Percentiles rank a stretch among this genome's conserved stretches.
Conservation (phyloP, 2,329 filamentous ascomycete species). For the Xylaria arbuscula region DNA sequence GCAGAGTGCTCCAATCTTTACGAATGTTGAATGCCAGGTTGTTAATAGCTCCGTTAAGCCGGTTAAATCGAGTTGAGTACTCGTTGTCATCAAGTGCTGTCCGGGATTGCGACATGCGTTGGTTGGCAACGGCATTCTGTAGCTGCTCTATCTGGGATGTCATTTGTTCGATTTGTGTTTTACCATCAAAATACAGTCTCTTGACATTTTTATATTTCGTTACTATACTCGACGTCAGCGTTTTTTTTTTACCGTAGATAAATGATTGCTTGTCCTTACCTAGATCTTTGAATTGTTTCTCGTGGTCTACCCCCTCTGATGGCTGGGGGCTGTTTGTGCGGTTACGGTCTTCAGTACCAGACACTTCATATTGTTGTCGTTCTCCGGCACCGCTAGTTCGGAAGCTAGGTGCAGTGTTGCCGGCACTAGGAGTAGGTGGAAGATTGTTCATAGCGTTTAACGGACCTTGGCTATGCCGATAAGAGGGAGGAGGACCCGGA, state of each 20-base stretch:
- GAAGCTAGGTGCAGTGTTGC: slow-evolving; percentile 53
- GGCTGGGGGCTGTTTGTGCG: slow-evolving; percentile 67
- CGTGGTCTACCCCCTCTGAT: slow-evolving; percentile 58
- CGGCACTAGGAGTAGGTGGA: slow-evolving; percentile 54
- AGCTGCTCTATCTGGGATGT: slow-evolving; percentile 90
- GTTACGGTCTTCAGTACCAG: slow-evolving; percentile 57
- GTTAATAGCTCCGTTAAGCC: slow-evolving; percentile 92
- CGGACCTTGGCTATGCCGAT: slow-evolving; percentile 62
- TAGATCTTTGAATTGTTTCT: slow-evolving; percentile 68
- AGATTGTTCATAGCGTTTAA: slow-evolving; percentile 58
- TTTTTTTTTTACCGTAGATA: slow-evolving; percentile 16
- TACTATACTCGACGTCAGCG: slow-evolving; percentile 65
- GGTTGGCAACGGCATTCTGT: slow-evolving; percentile 97
- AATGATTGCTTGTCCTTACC: slow-evolving; percentile 55
- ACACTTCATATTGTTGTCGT: slow-evolving; percentile 58
- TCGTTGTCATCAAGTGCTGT: slow-evolving; percentile 96
- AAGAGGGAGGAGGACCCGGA: slow-evolving; percentile 61
- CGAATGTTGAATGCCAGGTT: slow-evolving; percentile 96
- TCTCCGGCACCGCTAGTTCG: slow-evolving; percentile 55
- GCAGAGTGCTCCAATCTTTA: slow-evolving; percentile 89
- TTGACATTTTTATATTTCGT: slow-evolving; percentile 99
- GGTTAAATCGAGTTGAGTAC: slow-evolving; percentile 88
- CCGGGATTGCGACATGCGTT: slow-evolving; percentile 91
- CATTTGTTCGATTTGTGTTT: slow-evolving; percentile 89
- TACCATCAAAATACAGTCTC: slow-evolving; percentile 95